Conservation (phyloP, 306 rosid genomes). For the Canavalia gladiata region DNA sequence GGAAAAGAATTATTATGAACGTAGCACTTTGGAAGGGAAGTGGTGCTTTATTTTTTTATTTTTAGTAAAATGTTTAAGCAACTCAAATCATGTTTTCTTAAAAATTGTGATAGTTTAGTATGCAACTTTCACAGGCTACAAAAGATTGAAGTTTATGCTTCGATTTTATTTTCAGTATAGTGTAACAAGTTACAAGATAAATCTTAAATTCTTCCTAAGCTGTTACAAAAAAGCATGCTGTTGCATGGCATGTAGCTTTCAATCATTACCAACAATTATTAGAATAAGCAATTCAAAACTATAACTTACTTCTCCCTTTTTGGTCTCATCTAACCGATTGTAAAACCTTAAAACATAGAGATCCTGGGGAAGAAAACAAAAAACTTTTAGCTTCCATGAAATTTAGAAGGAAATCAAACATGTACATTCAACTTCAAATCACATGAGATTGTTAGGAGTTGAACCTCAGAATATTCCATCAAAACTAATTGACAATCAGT, state of each 20-base stretch:
- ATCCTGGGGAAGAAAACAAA: slow-evolving; percentile 65
- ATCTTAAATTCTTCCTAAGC: slow-evolving; percentile 36
- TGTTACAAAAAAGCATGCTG: slow-evolving; percentile 26
- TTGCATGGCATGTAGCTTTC: slow-evolving; percentile 35
- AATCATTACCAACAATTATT: slow-evolving; percentile 10
- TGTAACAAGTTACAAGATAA: slow-evolving; percentile 28
- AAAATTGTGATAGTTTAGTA: slow-evolving; percentile 12
- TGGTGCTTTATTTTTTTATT: slow-evolving; percentile 5
- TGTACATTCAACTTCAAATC: not conserved
- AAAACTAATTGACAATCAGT: slow-evolving; percentile 31
- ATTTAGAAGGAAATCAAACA: slow-evolving; percentile 36
- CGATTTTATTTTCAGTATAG: slow-evolving; percentile 2
- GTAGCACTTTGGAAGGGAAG: not conserved
- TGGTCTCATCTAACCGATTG: slow-evolving; percentile 88
- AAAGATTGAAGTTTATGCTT: slow-evolving; percentile 27
- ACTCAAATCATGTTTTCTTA: slow-evolving; percentile 2
- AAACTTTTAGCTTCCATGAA: slow-evolving; percentile 47
- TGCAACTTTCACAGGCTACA: slow-evolving; percentile 12
- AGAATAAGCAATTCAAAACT: slow-evolving; percentile 40
- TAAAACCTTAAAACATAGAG: slow-evolving; percentile 84
- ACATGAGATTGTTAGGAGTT: not conserved
- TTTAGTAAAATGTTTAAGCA: slow-evolving; percentile 2
- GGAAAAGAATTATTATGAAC: not conserved
- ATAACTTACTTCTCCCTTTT: slow-evolving; percentile 93
- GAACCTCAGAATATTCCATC: slow-evolving; percentile 32